Evolutionary conservation across 192 early-diverging fungal genomes (phyloP), one percentile per base, ranked within the genome.

Genomic region (Coemansia guatemalensis): DNA sequence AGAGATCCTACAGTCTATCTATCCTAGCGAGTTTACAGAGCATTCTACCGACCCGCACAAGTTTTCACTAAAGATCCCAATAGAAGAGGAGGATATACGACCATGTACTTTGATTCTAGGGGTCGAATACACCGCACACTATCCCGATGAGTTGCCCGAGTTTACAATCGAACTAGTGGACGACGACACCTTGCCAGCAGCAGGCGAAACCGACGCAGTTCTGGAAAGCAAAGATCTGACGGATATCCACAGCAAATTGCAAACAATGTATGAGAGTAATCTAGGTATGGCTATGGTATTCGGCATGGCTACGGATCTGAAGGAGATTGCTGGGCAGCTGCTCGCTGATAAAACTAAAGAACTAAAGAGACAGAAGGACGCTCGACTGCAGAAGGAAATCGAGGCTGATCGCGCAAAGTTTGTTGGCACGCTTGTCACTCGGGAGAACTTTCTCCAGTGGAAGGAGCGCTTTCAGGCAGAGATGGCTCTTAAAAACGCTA

Each of bases 271-370:
- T 60, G 88, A 91, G 53, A 87, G 91, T 48, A 86, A 85, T 64
- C 64, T 95, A 52, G 95, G 95, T 22, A 95, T 96, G 91, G 93
- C 87, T 41, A 95, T 95, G 91, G 85, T 93, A 23, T 98, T 98
- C 69, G 86, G 86, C 24, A 84, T 98, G 84, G 88, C 85, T 4
- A 82, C 89, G 3, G 68, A 78, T 3, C 82, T 93, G 17, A 92
- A 92, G 65, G 96, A 98, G 62, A 67, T 64, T 0, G 62, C 93
- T 24, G 87, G 85, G 52, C 73, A 85, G 50, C 65, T 89, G 27
- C 81, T 95, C 3, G 14, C 60, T 8, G 82, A 82, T 32, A 84
- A 84, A 56, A 80, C 82, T 39, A 83, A 75, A n/a, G 76, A 60
- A 32, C 58, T 79, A 25, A 82, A 83, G 53, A 65, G 75, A 27